Base-by-base conservation (phyloP, 805 yeast species). In the Deakozyma indianensis region DNA sequence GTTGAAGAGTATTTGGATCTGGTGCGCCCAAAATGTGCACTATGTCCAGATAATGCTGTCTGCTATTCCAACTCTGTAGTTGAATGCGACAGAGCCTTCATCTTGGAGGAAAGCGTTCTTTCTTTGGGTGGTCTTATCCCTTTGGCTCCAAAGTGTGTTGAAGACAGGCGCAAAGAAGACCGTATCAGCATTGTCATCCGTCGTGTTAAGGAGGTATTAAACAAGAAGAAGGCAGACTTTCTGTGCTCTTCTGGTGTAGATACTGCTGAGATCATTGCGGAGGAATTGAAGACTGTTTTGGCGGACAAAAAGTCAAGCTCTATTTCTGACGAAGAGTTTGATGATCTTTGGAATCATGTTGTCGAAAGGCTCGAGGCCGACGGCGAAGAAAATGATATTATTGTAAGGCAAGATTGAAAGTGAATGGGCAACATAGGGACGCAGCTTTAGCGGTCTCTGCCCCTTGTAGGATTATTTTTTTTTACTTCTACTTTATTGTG, bases 41-140 rank as follows among this genome's bases (percentile, higher is more conserved):
- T 74, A 22, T 90, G 97, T 58, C 96, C 97, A 1, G 73, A 69
- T 2, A 79, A 88, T 62, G 92, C 88, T 0, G 67, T 74, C 32
- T 90, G 97, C 62, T 76, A 70, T 51, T 74, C 77, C 22, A 58
- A 69, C 41, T 66, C 82, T 53, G 66, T 70, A 44, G 56, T 83
- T 5, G 77, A 72, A 47, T 90, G 98, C 62, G 78, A 75, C 53
- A 78, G 77, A 41, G 94, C 80, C 47, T 83, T 67, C 56, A 59
- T 74, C 41, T 69, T 66, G 28, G 56, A 56, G 35, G 66, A 71
- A 44, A 79, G 80, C 15, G 72, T 78, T 71, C 68, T 73, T 50
- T 64, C 74, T 35, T 57, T 76, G 25, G 67, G 71, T 47, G 80
- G 83, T 3, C 47, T 75, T 15, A 62, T 83, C 21, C 84, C 92